Evolutionary conservation across 139 green algal genomes (phyloP), one percentile per base, ranked within the genome.

Genomic region (Auxenochlorella protothecoides): DNA sequence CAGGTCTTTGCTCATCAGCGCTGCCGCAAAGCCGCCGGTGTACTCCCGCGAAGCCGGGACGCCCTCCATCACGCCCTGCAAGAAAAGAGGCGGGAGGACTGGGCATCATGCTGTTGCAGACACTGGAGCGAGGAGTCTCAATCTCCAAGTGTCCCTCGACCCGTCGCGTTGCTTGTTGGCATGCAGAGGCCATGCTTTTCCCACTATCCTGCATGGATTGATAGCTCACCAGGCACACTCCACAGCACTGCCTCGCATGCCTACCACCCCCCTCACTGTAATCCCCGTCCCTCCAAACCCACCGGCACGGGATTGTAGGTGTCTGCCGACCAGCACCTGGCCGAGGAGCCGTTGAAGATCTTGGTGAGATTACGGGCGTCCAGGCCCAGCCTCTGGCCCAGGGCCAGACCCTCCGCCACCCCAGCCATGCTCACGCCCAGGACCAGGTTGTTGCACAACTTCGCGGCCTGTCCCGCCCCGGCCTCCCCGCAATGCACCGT

Each of bases 311-410:
- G 71, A 63, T 75, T 75, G 71, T 74, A 74, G 5, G 63, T 74
- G 61, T 74, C 71, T 69, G 63, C 13, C 15, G 4, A 12, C 89
- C 89, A 94, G 74, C 85, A 93, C 27, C 79, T 70, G 0, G 81
- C 88, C 16, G 79, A 82, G 62, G 79, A 85, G 16, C 62, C 72
- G 81, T 94, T 94, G 66, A 94, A 84, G 52, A 92, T 83, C 5
- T 76, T 27, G 11, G 80, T 81, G 5, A 94, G 80, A 55, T 83
- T 59, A 4, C 57, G 16, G 0, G 84, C 77, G 63, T 89, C 80
- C 52, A 94, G 72, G 0, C 89, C 89, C 55, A 92, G 76, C 5
- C 74, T 69, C 60, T 78, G 76, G 12, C 86, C 89, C 57, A 91
- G 74, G 0, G 87, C 80, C 52, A 94, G 72, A 0, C 72, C 87